These are phyloP conservation scores for Imleria badia DNA, from an alignment of 768 basidiomycete species.

Conservation along the genomic window DNA sequence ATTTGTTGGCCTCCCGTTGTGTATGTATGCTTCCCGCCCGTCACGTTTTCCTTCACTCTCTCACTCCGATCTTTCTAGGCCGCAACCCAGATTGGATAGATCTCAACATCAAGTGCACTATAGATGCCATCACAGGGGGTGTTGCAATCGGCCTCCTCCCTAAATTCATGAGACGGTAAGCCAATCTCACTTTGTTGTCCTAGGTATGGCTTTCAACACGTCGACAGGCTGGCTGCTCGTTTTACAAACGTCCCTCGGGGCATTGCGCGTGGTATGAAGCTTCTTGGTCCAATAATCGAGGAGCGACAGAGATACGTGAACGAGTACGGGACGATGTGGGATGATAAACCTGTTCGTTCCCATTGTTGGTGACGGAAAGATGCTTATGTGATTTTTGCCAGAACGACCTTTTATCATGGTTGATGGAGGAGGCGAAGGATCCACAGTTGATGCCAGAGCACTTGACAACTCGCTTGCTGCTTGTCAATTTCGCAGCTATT, in stretches of 20 bases:
- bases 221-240: slow-evolving; percentile 15
- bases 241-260: slow-evolving; percentile 5
- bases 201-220: background rate
- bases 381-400: background rate
- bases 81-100: slow-evolving; percentile 3
- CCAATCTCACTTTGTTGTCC: background rate
- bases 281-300: slow-evolving; percentile 4
- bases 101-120: background rate
- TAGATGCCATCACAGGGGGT: background rate
- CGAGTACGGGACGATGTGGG: background rate
- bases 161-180: slow-evolving; percentile 32
- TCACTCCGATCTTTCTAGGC: background rate
- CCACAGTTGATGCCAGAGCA: background rate
- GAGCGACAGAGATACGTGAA: background rate
- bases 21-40: slow-evolving; percentile 30
- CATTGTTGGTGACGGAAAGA: background rate
- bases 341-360: slow-evolving; percentile 2
- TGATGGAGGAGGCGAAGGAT: slow-evolving; percentile 20
- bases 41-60: background rate
- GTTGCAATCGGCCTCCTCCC: slow-evolving; percentile 25
- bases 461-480: slow-evolving; percentile 3
- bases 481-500: slow-evolving; percentile 19
- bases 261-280: background rate
- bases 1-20: slow-evolving; percentile 49
- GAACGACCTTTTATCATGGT: slow-evolving; percentile 37